Base-by-base conservation (phyloP, 352 stramenopile species). In the Globisporangium yorkense region DNA sequence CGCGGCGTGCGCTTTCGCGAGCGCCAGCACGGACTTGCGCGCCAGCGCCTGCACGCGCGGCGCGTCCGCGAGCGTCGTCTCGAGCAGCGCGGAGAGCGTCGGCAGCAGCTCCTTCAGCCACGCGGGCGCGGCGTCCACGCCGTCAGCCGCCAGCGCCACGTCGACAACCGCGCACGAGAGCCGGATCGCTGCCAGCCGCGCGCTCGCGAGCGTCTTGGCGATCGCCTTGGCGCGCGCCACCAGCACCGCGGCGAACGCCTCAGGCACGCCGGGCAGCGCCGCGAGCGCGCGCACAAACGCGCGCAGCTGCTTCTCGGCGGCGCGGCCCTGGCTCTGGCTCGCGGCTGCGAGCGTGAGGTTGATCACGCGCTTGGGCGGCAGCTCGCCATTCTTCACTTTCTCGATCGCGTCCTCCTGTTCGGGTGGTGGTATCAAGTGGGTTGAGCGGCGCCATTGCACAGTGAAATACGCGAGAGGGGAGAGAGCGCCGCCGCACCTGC, bases 301-400 rank as follows among this genome's bases (percentile, higher is more conserved):
- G 39, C 72, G 77, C 54, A 94, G 46, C 49, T 84, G 76, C 9
- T 55, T 43, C 52, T 92, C 79, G 7, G 84, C 74, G 29, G 68
- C 67, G 63, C 79, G 80, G 44, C 75, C 71, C 56, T 88, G 75
- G 46, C 59, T 74, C 59, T 79, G 80, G 50, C 72, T 87, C 51
- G 59, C 70, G 20, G 81, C 68, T n/a, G 57, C 54, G 48, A 94
- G 64, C 45, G 77, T 74, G 57, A 88, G 75, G 57, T 72, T 84
- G 54, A 83, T 74, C 24, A 81, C 63, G 37, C 78, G 78, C 66
- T 92, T 92, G 52, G 87, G 61, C 18, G 84, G 59, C 47, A 88
- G 61, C 56, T 79, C 76, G 18, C 77, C 72, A 55, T 63, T 67
- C 57, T 78, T 72, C 51, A 84, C 72, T 65, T 88, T 85, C 15